Conservation (phyloP, 352 stramenopile genomes). For the Peronospora belbahrii region DNA sequence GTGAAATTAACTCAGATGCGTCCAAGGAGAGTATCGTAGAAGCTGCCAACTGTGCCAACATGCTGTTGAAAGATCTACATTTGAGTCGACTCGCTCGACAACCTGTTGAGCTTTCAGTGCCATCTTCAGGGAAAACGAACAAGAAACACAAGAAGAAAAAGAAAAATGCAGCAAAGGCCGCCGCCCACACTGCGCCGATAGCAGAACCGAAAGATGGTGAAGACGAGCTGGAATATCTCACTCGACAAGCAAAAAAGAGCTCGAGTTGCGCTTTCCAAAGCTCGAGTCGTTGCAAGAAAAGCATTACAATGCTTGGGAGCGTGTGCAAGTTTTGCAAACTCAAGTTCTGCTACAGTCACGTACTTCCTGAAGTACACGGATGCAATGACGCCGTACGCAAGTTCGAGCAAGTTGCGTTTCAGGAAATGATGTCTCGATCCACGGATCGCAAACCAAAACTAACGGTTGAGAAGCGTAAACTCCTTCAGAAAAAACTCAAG, state of each 20-base stretch:
- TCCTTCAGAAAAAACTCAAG: slow-evolving; percentile 67
- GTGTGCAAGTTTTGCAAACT: slow-evolving; percentile 81
- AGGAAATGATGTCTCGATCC: slow-evolving; percentile 24
- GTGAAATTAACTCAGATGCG: neutral
- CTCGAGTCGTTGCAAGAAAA: slow-evolving; percentile 49
- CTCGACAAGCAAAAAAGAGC: slow-evolving; percentile 44
- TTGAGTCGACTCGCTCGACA: slow-evolving; percentile 48
- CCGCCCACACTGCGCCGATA: too few relatives aligned
- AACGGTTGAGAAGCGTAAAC: slow-evolving; percentile 45
- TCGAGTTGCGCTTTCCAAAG: slow-evolving; percentile 46
- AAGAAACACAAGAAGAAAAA: slow-evolving; percentile 53
- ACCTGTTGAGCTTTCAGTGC: slow-evolving; percentile 11
- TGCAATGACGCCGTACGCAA: slow-evolving; percentile 59
- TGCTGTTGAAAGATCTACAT: slow-evolving; percentile 56
- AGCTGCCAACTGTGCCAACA: slow-evolving; percentile 24
- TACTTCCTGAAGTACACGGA: slow-evolving; percentile 65
- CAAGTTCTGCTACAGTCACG: slow-evolving; percentile 80
- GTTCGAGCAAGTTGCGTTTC: slow-evolving; percentile 50
- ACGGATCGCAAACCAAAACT: slow-evolving; percentile 25
- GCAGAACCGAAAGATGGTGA: slow-evolving; percentile 35
- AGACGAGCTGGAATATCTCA: slow-evolving; percentile 70
- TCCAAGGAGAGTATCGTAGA: neutral
- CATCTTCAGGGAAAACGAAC: slow-evolving; percentile 27
- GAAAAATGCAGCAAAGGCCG: slow-evolving; percentile 26
- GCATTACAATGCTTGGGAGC: slow-evolving; percentile 44